These are phyloP conservation scores for Fusarium sororula DNA, from an alignment of 2,329 filamentous ascomycete species.

Conservation along the genomic window DNA sequence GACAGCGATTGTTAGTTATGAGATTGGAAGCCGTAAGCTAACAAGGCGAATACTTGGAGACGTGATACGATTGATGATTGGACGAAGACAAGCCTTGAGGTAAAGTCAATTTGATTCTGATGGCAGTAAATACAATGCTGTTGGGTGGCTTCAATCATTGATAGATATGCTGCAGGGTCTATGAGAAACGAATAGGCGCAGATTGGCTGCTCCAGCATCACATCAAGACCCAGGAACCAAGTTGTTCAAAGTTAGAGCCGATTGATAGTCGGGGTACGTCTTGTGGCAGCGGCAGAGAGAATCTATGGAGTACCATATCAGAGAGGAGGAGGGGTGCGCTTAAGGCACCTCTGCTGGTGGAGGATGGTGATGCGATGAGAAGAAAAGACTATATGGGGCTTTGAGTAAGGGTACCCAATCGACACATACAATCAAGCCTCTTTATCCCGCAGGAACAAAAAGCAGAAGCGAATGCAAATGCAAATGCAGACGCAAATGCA, in stretches of 20 bases:
- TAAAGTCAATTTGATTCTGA: neutral
- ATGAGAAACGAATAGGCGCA: slow-evolving; percentile 19
- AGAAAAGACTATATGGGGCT: slow-evolving; percentile 46
- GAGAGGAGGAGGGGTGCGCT: slow-evolving; percentile 18
- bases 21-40: neutral
- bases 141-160: slow-evolving; percentile 6
- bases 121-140: neutral
- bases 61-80: neutral
- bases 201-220: slow-evolving; percentile 30
- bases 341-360: slow-evolving; percentile 11
- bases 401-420: slow-evolving; percentile 54
- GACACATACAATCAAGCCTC: slow-evolving; percentile 47
- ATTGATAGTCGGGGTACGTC: slow-evolving; percentile 36
- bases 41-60: neutral
- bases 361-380: slow-evolving; percentile 42
- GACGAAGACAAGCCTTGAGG: neutral
- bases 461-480: slow-evolving; percentile 8
- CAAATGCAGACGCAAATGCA: slow-evolving; percentile 15
- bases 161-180: slow-evolving; percentile 42
- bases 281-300: slow-evolving; percentile 31
- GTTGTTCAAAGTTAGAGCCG: slow-evolving; percentile 18
- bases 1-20: neutral
- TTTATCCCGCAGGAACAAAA: slow-evolving; percentile 48
- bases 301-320: slow-evolving; percentile 8
- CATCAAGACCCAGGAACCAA: slow-evolving; percentile 40